phyloP scores from a whole-genome alignment of 2,329 filamentous ascomycete species.

The Stylonectria norvegica region DNA sequence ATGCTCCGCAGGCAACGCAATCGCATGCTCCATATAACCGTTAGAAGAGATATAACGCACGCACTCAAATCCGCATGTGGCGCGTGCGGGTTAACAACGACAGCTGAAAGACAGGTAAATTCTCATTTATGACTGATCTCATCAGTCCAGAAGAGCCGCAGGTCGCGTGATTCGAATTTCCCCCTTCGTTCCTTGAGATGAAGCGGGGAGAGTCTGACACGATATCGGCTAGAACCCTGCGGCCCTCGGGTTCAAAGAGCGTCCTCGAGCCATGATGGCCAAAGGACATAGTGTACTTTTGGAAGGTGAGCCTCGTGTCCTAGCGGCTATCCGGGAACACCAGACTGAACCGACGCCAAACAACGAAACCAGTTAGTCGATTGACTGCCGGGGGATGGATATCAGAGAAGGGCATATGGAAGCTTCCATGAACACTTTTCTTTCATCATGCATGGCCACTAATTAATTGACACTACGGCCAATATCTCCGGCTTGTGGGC shows the following conservation, averaged over 20 bases:
- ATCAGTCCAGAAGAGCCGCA: conserved; percentile 11
- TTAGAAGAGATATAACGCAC: too few relatives aligned
- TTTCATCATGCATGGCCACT: not conserved
- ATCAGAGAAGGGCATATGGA: conserved; percentile 14
- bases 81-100: too few relatives aligned
- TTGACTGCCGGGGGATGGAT: too few relatives aligned
- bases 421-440: conserved; percentile 13
- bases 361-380: too few relatives aligned
- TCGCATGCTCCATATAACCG: too few relatives aligned
- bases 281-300: conserved; percentile 11
- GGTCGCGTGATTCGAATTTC: conserved; percentile 11
- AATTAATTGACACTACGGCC: not conserved
- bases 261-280: conserved; percentile 5
- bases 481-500: not conserved
- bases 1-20: too few relatives aligned
- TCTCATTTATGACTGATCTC: too few relatives aligned
- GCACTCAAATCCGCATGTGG: too few relatives aligned
- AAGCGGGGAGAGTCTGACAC: conserved; percentile 4
- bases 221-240: not conserved
- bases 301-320: conserved; percentile 10
- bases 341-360: conserved; percentile 11
- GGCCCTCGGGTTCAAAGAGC: not conserved
- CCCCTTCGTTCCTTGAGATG: conserved; percentile 1
- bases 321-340: conserved; percentile 14
- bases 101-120: too few relatives aligned